These are phyloP conservation scores for Salix arbutifolia DNA, from an alignment of 345 rosid genomes.

Conservation along the genomic window DNA sequence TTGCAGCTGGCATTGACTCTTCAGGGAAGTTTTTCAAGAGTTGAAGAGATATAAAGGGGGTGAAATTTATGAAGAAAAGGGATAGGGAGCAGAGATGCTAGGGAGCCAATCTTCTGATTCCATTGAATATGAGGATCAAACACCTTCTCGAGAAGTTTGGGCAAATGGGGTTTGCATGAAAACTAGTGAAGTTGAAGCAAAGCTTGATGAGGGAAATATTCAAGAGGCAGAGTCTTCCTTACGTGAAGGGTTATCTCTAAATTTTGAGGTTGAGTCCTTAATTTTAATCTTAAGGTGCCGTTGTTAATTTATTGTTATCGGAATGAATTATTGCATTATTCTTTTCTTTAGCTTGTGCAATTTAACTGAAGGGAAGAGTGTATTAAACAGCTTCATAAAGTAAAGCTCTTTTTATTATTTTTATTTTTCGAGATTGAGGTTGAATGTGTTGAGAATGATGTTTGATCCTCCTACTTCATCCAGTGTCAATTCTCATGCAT, in stretches of 20 bases:
- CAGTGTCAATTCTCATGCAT: too few species aligned
- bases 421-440: neutral
- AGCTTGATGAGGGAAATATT: slow-evolving; percentile 85
- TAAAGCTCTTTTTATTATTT: neutral
- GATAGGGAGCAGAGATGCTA: slow-evolving; percentile 14
- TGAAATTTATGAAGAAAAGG: slow-evolving; percentile 14
- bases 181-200: slow-evolving; percentile 76
- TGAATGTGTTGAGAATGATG: neutral
- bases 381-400: neutral
- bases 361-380: neutral
- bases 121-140: slow-evolving; percentile 34
- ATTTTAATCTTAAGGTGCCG: neutral
- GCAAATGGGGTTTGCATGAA: slow-evolving; percentile 73
- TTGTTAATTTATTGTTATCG: neutral
- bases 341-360: neutral
- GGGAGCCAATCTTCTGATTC: slow-evolving; percentile 34
- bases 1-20: too few species aligned
- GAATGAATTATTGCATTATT: neutral
- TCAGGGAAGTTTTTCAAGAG: too few species aligned
- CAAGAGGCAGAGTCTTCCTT: slow-evolving; percentile 89
- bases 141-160: slow-evolving; percentile 37
- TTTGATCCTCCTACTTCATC: neutral
- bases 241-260: slow-evolving; percentile 82
- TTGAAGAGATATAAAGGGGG: neutral
- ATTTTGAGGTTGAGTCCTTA: slow-evolving; percentile 53